Evolutionary conservation across 2,329 filamentous ascomycete species (phyloP).

Genomic region (Teratosphaeria epicoccoides): DNA sequence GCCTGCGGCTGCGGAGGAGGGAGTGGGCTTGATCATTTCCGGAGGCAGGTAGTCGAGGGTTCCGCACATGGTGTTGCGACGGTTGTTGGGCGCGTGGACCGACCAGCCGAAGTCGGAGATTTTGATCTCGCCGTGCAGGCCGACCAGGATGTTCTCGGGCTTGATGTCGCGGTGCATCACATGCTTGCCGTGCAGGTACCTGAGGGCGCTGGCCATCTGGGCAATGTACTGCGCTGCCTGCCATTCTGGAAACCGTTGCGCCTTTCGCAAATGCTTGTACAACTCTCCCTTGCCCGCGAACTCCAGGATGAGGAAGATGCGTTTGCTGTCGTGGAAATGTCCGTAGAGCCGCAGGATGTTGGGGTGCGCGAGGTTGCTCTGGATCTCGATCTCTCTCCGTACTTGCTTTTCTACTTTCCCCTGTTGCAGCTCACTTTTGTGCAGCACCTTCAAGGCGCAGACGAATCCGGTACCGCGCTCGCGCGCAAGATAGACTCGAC

Average conservation of each 20-base stretch:
- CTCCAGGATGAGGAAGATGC: slow-evolving; percentile 78
- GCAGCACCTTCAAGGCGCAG: slow-evolving; percentile 75
- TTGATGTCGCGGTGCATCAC: slow-evolving; percentile 98
- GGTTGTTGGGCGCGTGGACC: slow-evolving; percentile 90
- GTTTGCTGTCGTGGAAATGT: slow-evolving; percentile 81
- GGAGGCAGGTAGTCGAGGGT: slow-evolving; percentile 95
- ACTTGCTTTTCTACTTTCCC: slow-evolving; percentile 80
- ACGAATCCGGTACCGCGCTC: slow-evolving; percentile 72
- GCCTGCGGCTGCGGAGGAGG: slow-evolving; percentile 30
- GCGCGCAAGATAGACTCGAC: slow-evolving; percentile 72
- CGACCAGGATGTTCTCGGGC: slow-evolving; percentile 91
- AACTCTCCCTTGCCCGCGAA: slow-evolving; percentile 78
- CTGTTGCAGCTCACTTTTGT: slow-evolving; percentile 72
- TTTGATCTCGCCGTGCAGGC: slow-evolving; percentile 96
- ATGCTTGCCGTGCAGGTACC: slow-evolving; percentile 91
- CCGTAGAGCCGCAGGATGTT: slow-evolving; percentile 77
- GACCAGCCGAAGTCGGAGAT: slow-evolving; percentile 98
- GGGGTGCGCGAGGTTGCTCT: slow-evolving; percentile 74
- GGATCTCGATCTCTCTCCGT: slow-evolving; percentile 79
- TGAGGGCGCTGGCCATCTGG: slow-evolving; percentile 80
- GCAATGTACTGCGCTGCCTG: slow-evolving; percentile 80
- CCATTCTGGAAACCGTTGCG: slow-evolving; percentile 72
- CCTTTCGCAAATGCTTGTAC: slow-evolving; percentile 74
- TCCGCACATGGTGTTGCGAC: slow-evolving; percentile 89
- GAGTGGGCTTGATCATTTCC: slow-evolving; percentile 74